A percentile compares a stretch with the other conserved stretches of the same genome.
Conservation (phyloP, 768 basidiomycete species). For the Artomyces pyxidatus region DNA sequence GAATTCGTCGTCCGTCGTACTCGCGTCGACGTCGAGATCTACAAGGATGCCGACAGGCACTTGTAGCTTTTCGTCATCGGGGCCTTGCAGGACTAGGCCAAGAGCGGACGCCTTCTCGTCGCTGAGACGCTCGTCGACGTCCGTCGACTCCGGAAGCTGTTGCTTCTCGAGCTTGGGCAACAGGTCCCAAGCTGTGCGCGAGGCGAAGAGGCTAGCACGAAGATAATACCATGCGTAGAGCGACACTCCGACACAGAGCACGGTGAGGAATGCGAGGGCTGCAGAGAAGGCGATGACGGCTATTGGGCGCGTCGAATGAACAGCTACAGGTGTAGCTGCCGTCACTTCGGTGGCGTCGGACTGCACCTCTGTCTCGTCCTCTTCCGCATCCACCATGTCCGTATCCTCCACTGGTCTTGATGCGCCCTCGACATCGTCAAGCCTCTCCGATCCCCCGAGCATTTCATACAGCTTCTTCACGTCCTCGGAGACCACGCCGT, state of each 20-base stretch:
- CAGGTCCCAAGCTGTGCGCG: slow-evolving; percentile 16
- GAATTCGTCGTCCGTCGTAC: slow-evolving; percentile 4
- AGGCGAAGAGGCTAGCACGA: not conserved
- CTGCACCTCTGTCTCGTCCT: not conserved
- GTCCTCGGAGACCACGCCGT: slow-evolving; percentile 17
- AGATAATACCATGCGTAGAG: slow-evolving; percentile 4
- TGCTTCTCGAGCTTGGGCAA: slow-evolving; percentile 17
- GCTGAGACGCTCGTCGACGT: slow-evolving; percentile 5
- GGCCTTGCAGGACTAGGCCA: not conserved
- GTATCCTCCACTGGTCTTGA: not conserved
- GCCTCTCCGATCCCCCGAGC: slow-evolving; percentile 11
- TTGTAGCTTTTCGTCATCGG: not conserved
- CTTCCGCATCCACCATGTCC: slow-evolving; percentile 2
- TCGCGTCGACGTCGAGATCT: slow-evolving; percentile 4
- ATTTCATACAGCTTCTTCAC: slow-evolving; percentile 22
- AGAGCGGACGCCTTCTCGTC: not conserved
- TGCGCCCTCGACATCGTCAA: slow-evolving; percentile 19
- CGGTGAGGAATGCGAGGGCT: slow-evolving; percentile 1
- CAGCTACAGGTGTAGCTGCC: not conserved
- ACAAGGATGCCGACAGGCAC: slow-evolving; percentile 1
- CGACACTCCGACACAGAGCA: slow-evolving; percentile 1
- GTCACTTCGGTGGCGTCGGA: not conserved
- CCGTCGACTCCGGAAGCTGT: not conserved
- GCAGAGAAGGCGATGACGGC: slow-evolving; percentile 1
- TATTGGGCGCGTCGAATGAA: not conserved